Conservation (phyloP, 805 yeast species). For the Cyberlindnera nakhonratchasimensis region DNA sequence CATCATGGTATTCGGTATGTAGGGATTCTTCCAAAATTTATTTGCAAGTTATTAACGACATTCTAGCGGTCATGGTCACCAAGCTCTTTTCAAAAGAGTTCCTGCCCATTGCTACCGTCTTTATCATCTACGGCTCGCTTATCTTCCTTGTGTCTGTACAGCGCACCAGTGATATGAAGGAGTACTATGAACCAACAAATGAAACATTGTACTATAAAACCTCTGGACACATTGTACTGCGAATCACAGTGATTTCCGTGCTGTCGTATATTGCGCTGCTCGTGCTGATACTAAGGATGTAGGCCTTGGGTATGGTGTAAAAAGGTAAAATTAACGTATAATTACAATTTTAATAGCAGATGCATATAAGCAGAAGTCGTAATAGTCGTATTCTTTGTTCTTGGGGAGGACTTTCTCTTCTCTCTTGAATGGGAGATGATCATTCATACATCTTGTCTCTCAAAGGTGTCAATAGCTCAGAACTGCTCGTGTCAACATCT, state of each 20-base stretch:
- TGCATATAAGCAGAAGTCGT: not conserved
- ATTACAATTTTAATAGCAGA: not conserved
- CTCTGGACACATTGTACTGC: slow-evolving; percentile 57
- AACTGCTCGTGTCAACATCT: slow-evolving; percentile 6
- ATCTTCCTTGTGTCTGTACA: slow-evolving; percentile 38
- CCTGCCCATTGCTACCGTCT: slow-evolving; percentile 62
- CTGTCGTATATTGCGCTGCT: slow-evolving; percentile 49
- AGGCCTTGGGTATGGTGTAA: not conserved
- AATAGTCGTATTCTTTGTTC: not conserved
- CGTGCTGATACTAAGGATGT: slow-evolving; percentile 45
- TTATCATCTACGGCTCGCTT: slow-evolving; percentile 55
- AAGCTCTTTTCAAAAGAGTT: slow-evolving; percentile 63
- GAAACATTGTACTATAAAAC: slow-evolving; percentile 47
- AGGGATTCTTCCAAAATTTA: not conserved
- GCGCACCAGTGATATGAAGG: slow-evolving; percentile 32
- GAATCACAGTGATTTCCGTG: slow-evolving; percentile 48
- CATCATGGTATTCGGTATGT: slow-evolving; percentile 49
- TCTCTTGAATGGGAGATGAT: not conserved
- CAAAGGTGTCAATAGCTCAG: slow-evolving; percentile 10
- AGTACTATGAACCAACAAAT: slow-evolving; percentile 36
- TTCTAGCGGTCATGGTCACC: slow-evolving; percentile 47
- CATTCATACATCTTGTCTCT: slow-evolving; percentile 1
- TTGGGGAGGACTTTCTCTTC: no score
- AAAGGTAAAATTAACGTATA: not conserved
- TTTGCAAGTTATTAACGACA: not conserved